Conservation (phyloP, 2,329 filamentous ascomycete species). For the Escovopsis sp. region DNA sequence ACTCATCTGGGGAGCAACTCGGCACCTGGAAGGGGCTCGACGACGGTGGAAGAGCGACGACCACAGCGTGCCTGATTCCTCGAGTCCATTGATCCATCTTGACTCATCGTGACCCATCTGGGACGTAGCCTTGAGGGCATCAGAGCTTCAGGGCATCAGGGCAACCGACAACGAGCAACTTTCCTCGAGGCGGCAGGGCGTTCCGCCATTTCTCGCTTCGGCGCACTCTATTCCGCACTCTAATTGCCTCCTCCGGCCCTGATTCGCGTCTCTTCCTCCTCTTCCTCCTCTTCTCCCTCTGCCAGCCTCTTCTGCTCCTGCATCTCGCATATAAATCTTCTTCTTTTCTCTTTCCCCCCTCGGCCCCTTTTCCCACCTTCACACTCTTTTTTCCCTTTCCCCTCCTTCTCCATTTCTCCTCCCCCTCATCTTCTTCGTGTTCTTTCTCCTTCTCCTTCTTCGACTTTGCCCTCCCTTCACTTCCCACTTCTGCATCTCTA, state of each 20-base stretch:
- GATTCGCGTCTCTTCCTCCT: neutral
- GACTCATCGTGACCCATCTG: no score
- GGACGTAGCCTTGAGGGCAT: no score
- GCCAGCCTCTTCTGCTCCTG: neutral
- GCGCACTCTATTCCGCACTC: neutral
- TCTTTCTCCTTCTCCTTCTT: neutral
- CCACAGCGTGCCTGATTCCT: no score
- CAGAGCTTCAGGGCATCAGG: no score
- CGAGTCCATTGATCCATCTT: no score
- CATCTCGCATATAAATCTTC: neutral
- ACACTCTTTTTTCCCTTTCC: neutral
- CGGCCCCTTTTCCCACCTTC: conserved; percentile 2
- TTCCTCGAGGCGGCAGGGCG: neutral
- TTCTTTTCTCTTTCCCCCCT: neutral
- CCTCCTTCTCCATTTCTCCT: conserved; percentile 2
- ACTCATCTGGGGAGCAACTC: no score
- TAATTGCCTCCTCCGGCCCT: conserved; percentile 3
- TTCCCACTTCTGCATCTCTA: no score
- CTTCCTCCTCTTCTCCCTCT: neutral
- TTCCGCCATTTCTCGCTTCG: conserved; percentile 6
- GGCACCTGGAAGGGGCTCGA: no score
- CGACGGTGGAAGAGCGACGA: no score
- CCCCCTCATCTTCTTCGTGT: conserved; percentile 1
- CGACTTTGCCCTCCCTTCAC: neutral
- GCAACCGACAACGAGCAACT: conserved; percentile 3